These are phyloP conservation scores for Alternaria metachromatica DNA, from an alignment of 2,329 filamentous ascomycete species.

Conservation along the genomic window DNA sequence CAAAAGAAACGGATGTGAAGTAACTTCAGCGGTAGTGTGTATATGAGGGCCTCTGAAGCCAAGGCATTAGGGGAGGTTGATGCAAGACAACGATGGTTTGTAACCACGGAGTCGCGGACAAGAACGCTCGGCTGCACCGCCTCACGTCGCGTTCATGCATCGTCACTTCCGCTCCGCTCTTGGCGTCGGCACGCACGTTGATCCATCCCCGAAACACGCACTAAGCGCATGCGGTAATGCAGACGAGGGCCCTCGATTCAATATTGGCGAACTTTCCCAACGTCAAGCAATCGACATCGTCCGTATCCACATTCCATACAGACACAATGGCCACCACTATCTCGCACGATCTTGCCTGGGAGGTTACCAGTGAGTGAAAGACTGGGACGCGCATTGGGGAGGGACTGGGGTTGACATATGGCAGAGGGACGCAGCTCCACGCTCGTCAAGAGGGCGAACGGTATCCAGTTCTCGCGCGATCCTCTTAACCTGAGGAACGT, in stretches of 20 bases:
- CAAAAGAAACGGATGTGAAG: constrained; percentile 16
- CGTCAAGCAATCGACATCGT: constrained; percentile 26
- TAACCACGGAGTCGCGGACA: constrained; percentile 17
- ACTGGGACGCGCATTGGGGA: background rate
- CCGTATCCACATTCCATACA: constrained; percentile 39
- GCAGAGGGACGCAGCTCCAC: constrained; percentile 86
- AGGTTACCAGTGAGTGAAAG: constrained; percentile 82
- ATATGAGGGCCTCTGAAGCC: constrained; percentile 6
- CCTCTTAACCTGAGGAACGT: constrained; percentile 92
- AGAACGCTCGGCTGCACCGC: constrained; percentile 20
- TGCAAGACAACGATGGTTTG: constrained; percentile 8
- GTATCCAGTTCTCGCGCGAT: constrained; percentile 90
- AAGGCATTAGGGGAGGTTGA: constrained; percentile 2
- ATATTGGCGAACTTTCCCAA: constrained; percentile 28
- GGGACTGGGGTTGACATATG: constrained; percentile 19
- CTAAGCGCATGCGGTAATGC: constrained; percentile 35
- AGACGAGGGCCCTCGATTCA: constrained; percentile 36
- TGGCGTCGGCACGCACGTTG: constrained; percentile 22
- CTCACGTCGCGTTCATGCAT: constrained; percentile 17
- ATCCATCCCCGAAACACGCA: constrained; percentile 29
- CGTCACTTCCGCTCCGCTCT: constrained; percentile 19
- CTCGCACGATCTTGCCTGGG: constrained; percentile 92
- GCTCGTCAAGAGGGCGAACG: constrained; percentile 89
- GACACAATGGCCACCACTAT: constrained; percentile 65
- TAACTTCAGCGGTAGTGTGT: constrained; percentile 9